Evolutionary conservation across 1,139 yeast species (phyloP), one percentile per base, ranked within the genome.

Genomic region (Hansenula lynferdii): DNA sequence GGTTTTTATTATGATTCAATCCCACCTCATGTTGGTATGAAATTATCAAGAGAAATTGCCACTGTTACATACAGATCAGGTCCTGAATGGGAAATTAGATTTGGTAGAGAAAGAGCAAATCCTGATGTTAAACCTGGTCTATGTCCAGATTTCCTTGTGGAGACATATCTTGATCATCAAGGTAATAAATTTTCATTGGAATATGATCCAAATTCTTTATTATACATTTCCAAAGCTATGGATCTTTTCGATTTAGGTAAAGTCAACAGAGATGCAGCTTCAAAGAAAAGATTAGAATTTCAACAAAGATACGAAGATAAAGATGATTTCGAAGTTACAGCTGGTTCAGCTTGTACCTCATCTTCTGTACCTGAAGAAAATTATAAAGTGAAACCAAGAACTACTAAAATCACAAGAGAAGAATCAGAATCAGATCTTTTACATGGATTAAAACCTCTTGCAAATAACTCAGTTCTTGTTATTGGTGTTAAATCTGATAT

Each of bases 21-120:
- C 1, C 95, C 95, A 6, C 97, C 97, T 2, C 96, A 89, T 59
- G 80, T 83, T 17, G 97, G 97, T 11, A 89, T 89, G 97, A 90
- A 89, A 57, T 70, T 89, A 36, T 94, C 97, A 1, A 71, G 97
- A 46, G 95, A 87, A 59, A 86, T 89, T 37, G 97, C 96, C 16
- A 89, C 97, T 0, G 87, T 90, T 35, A 87, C 97, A 0, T 89
- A 89, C 59, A 72, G 97, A 49, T 85, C 95, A 1, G 97, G 97
- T 0, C 97, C 97, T 2, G 97, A 89, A 60, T 89, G 97, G 97
- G 97, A 89, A 57, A 77, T 80, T 50, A 66, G 97, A 42, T 89
- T 89, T 60, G 96, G 96, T 3, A 75, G 95, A 42, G 87, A 84
- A 52, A 70, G 97, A 44, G 85, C 95, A 0, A 92, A 86, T 57